Percentiles rank a stretch among this genome's conserved stretches.
Evolutionary conservation across 495 filamentous ascomycete genomes (phyloP).

Genomic region (Margaritispora aquatica): DNA sequence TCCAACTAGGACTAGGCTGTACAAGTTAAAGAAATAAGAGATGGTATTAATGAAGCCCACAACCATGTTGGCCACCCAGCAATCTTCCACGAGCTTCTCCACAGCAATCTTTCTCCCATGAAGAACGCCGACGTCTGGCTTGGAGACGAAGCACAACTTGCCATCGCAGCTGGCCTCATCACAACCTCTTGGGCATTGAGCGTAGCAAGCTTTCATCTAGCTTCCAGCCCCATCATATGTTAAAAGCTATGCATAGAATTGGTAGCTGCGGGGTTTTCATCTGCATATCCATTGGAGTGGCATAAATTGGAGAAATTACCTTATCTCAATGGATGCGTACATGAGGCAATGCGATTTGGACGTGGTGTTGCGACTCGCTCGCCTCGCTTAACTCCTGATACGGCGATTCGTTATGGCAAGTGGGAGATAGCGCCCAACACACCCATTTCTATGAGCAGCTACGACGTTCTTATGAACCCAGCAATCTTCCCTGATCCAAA

Average conservation of each 20-base stretch:
- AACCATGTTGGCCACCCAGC: constrained; percentile 6
- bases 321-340: constrained; percentile 38
- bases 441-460: constrained; percentile 35
- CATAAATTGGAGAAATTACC: constrained; percentile 32
- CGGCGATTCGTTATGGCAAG: constrained; percentile 17
- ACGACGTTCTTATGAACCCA: constrained; percentile 29
- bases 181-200: constrained; percentile 24
- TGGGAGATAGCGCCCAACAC: constrained; percentile 30
- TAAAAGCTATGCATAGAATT: constrained; percentile 25
- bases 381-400: constrained; percentile 28
- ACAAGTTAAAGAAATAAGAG: constrained; percentile 4
- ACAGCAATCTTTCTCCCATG: constrained; percentile 15
- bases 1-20: not conserved
- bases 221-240: constrained; percentile 19
- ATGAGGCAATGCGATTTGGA: constrained; percentile 31
- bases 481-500: constrained; percentile 32
- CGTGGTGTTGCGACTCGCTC: constrained; percentile 18
- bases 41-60: not conserved
- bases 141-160: constrained; percentile 26
- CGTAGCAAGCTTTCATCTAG: constrained; percentile 28
- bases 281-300: constrained; percentile 17
- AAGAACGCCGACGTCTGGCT: constrained; percentile 27
- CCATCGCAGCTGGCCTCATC: constrained; percentile 26
- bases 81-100: constrained; percentile 15
- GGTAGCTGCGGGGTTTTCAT: constrained; percentile 5